Evolutionary conservation across 805 yeast species (phyloP).

Genomic region (Naumovozyma dairenensis): DNA sequence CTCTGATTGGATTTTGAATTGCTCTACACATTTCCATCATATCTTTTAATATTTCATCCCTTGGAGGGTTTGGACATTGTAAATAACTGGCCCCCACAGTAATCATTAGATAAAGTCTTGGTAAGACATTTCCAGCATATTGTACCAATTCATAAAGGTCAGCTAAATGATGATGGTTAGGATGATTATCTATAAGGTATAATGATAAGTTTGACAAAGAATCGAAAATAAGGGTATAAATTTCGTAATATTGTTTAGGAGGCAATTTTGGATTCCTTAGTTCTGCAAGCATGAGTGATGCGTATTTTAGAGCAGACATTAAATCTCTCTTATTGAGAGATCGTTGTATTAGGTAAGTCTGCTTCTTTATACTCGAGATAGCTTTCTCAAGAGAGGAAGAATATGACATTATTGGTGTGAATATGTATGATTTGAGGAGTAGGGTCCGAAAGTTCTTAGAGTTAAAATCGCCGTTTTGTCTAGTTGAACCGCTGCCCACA

Average conservation of each 20-base stretch:
- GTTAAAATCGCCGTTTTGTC: no score
- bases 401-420: constrained; percentile 14
- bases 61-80: constrained; percentile 67
- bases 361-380: constrained; percentile 44
- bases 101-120: constrained; percentile 87
- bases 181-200: constrained; percentile 58
- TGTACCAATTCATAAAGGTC: constrained; percentile 92
- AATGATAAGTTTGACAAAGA: constrained; percentile 59
- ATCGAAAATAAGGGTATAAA: constrained; percentile 77
- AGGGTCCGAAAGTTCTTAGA: no score
- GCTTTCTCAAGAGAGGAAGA: constrained; percentile 23
- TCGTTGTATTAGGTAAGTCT: constrained; percentile 66
- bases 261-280: constrained; percentile 62
- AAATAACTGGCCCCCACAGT: constrained; percentile 89
- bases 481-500: not conserved
- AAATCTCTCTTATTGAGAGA: constrained; percentile 59
- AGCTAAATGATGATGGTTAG: constrained; percentile 58
- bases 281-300: constrained; percentile 73
- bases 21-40: constrained; percentile 98
- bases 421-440: no score
- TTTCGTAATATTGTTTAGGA: constrained; percentile 89
- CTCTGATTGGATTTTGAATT: constrained; percentile 90
- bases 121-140: constrained; percentile 87
- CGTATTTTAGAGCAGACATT: constrained; percentile 82
- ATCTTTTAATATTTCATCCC: constrained; percentile 80